phyloP scores from a whole-genome alignment of 106 monocot species.

The Narthecium ossifragum region DNA sequence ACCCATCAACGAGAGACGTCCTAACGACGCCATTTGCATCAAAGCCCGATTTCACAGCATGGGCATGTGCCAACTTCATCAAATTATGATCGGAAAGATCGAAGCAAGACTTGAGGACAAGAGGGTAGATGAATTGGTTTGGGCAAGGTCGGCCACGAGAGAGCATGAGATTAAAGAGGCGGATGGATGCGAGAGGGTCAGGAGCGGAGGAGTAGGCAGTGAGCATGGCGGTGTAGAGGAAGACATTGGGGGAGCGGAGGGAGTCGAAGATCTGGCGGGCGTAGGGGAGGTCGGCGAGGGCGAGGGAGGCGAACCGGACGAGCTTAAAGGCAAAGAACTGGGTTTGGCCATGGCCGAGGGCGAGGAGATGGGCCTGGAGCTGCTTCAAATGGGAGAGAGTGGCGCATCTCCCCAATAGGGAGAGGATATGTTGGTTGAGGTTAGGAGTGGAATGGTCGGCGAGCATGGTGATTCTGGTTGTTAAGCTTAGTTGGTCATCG shows the following conservation, averaged over 20 bases:
- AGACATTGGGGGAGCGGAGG: slow-evolving; percentile 57
- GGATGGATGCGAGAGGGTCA: slow-evolving; percentile 26
- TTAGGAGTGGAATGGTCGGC: too few species aligned
- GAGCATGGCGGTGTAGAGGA: slow-evolving; percentile 87
- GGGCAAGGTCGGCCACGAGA: slow-evolving; percentile 29
- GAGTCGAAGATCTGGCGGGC: slow-evolving; percentile 65
- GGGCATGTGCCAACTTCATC: slow-evolving; percentile 40
- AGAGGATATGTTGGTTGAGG: slow-evolving; percentile 31
- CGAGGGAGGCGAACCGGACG: slow-evolving; percentile 59
- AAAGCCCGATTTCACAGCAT: slow-evolving; percentile 40
- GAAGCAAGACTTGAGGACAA: slow-evolving; percentile 49
- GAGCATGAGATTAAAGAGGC: slow-evolving; percentile 53
- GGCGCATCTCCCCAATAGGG: slow-evolving; percentile 35
- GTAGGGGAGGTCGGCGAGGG: slow-evolving; percentile 56
- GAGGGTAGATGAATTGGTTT: slow-evolving; percentile 86
- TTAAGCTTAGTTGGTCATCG: too few species aligned
- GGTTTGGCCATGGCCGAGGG: slow-evolving; percentile 49
- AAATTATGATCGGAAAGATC: background rate
- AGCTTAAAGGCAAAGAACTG: slow-evolving; percentile 79
- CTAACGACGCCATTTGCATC: slow-evolving; percentile 39
- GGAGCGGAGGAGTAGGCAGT: slow-evolving; percentile 55
- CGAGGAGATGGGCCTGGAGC: slow-evolving; percentile 59
- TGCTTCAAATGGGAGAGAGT: slow-evolving; percentile 51
- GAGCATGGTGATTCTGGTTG: too few species aligned
- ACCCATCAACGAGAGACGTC: slow-evolving; percentile 69